phyloP scores from a whole-genome alignment of 73 alveolate genomes.

The Paramecium pentaurelia region DNA sequence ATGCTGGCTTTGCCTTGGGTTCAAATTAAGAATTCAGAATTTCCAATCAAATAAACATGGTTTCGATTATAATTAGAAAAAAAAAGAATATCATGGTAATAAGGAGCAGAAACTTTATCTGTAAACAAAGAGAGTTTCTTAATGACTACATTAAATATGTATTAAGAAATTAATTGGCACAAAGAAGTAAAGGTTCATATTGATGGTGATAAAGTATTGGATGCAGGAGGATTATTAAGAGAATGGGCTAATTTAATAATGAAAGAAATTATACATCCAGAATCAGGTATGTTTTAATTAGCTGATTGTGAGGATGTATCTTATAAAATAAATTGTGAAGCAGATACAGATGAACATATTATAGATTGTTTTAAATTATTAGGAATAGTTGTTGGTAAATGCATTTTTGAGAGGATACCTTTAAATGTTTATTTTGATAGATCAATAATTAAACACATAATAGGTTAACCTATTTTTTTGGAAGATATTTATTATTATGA shows the following conservation, averaged over 20 bases:
- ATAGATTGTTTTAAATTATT: slow-evolving; percentile 67
- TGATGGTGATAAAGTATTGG: slow-evolving; percentile 65
- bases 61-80: slow-evolving; percentile 52
- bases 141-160: slow-evolving; percentile 35
- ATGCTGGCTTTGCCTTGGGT: slow-evolving; percentile 4
- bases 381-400: slow-evolving; percentile 81
- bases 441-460: slow-evolving; percentile 62
- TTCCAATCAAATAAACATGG: slow-evolving; percentile 54
- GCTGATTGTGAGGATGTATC: slow-evolving; percentile 52
- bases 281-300: slow-evolving; percentile 50
- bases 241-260: slow-evolving; percentile 64
- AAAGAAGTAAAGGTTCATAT: slow-evolving; percentile 63
- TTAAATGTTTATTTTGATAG: slow-evolving; percentile 62
- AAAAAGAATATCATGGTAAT: slow-evolving; percentile 54
- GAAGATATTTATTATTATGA: slow-evolving; percentile 61
- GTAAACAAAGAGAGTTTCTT: slow-evolving; percentile 50
- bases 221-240: slow-evolving; percentile 72
- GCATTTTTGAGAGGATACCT: slow-evolving; percentile 83
- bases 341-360: slow-evolving; percentile 50
- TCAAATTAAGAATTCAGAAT: background rate
- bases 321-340: slow-evolving; percentile 52
- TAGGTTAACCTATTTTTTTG: slow-evolving; percentile 44
- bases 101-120: slow-evolving; percentile 51
- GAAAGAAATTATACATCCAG: slow-evolving; percentile 63
- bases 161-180: slow-evolving; percentile 46